Conservation (phyloP, 805 yeast species). For the Saccharomyces eubayanus region DNA sequence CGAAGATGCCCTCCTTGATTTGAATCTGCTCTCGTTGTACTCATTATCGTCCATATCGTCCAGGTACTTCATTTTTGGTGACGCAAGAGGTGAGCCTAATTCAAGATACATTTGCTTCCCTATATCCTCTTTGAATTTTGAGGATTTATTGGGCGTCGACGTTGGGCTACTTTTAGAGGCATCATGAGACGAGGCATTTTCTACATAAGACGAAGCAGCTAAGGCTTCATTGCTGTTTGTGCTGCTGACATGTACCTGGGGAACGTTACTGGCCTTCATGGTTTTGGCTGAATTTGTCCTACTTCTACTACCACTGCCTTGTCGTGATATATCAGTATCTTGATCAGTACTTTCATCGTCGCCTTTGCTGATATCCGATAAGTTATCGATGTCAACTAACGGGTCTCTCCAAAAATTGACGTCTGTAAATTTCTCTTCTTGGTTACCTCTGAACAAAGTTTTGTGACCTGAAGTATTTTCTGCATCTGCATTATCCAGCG, state of each 20-base stretch:
- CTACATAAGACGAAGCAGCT: neutral
- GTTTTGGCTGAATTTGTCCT: neutral
- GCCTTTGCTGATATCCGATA: constrained; percentile 43
- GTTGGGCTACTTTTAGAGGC: neutral
- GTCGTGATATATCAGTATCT: constrained; percentile 2
- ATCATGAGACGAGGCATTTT: neutral
- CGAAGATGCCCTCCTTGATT: neutral
- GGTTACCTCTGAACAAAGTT: constrained; percentile 17
- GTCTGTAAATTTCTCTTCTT: constrained; percentile 56
- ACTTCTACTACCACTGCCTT: constrained; percentile 7
- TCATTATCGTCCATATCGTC: constrained; percentile 3
- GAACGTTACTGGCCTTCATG: neutral
- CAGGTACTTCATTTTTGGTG: constrained; percentile 21
- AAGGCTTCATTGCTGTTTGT: neutral
- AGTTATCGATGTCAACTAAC: constrained; percentile 49
- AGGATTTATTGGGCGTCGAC: constrained; percentile 1
- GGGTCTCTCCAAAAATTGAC: constrained; percentile 91
- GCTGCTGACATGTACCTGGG: neutral
- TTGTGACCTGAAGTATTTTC: constrained; percentile 13
- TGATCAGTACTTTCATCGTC: constrained; percentile 16
- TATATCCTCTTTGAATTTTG: constrained; percentile 12
- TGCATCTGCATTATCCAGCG: constrained; percentile 13
- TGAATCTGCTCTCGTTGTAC: neutral
- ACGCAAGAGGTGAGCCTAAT: constrained; percentile 29
- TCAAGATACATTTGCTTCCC: constrained; percentile 30